These are phyloP conservation scores for Fonsecaea pugnacius DNA, from an alignment of 2,329 filamentous ascomycete species.

Conservation along the genomic window DNA sequence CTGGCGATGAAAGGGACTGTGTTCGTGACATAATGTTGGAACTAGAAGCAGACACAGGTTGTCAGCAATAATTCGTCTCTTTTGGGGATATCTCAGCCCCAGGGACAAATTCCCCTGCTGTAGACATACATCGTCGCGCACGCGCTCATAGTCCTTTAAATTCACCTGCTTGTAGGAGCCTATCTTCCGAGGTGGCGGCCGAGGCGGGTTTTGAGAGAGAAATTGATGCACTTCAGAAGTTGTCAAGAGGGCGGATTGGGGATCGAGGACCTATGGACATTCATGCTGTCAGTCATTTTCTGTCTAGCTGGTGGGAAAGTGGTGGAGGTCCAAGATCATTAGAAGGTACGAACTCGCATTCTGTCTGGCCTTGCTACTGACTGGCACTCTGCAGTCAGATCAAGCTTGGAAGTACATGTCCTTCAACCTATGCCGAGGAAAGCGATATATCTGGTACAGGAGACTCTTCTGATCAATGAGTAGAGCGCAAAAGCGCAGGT, in stretches of 20 bases:
- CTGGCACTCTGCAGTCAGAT: background rate
- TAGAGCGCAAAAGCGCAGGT: background rate
- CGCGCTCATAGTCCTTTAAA: conserved; percentile 52
- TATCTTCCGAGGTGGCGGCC: conserved; percentile 34
- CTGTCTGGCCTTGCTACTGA: background rate
- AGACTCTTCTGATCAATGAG: background rate
- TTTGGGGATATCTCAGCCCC: background rate
- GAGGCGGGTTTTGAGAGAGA: conserved; percentile 48
- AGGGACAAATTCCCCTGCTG: conserved; percentile 15
- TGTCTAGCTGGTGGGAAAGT: background rate
- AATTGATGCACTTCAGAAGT: conserved; percentile 52
- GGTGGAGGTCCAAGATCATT: background rate
- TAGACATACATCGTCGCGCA: conserved; percentile 49
- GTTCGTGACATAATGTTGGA: conserved; percentile 26
- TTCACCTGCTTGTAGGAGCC: conserved; percentile 44
- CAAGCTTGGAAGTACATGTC: background rate
- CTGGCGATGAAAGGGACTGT: conserved; percentile 29
- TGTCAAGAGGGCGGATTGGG: conserved; percentile 50
- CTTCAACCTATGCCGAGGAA: background rate
- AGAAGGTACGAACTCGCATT: background rate
- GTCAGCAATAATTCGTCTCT: background rate
- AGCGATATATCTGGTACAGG: background rate
- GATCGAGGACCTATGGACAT: conserved; percentile 47
- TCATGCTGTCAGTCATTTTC: background rate
- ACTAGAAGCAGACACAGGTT: conserved; percentile 5